Conservation (phyloP, 768 basidiomycete genomes). For the Boletus rubroflammeus region DNA sequence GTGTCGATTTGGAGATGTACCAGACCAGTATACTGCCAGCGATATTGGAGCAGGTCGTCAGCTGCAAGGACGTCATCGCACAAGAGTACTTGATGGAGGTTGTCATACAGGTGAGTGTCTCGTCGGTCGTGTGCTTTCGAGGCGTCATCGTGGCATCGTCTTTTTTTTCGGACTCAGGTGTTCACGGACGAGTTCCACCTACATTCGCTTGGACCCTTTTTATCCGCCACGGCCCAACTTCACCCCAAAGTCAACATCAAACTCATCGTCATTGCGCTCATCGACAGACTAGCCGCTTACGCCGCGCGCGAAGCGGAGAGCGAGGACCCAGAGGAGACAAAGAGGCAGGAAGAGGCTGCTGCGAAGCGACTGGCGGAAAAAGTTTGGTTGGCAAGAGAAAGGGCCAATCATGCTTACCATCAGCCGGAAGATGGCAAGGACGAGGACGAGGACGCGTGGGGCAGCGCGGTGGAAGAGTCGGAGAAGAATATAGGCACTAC, state of each 20-base stretch:
- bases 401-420: conserved; percentile 49
- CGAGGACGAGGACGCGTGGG: conserved; percentile 28
- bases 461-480: conserved; percentile 18
- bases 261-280: conserved; percentile 94
- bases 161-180: conserved; percentile 49
- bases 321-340: conserved; percentile 93
- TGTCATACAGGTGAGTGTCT: conserved; percentile 81
- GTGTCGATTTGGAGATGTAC: conserved; percentile 94
- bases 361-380: conserved; percentile 83
- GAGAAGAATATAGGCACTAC: conserved; percentile 14
- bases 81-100: conserved; percentile 99
- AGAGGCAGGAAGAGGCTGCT: conserved; percentile 89
- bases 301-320: conserved; percentile 97
- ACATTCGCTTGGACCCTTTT: conserved; percentile 92
- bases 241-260: conserved; percentile 99
- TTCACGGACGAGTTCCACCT: conserved; percentile 99
- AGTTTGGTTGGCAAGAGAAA: conserved; percentile 70
- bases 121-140: background rate
- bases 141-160: background rate
- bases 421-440: conserved; percentile 22
- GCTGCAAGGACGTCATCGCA: conserved; percentile 97
- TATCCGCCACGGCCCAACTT: conserved; percentile 91
- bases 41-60: conserved; percentile 95
- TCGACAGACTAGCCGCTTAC: conserved; percentile 92
- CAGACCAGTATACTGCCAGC: conserved; percentile 82